Evolutionary conservation across 2,329 filamentous ascomycete genomes (phyloP).

Genomic region (Colletotrichum orchidophilum): DNA sequence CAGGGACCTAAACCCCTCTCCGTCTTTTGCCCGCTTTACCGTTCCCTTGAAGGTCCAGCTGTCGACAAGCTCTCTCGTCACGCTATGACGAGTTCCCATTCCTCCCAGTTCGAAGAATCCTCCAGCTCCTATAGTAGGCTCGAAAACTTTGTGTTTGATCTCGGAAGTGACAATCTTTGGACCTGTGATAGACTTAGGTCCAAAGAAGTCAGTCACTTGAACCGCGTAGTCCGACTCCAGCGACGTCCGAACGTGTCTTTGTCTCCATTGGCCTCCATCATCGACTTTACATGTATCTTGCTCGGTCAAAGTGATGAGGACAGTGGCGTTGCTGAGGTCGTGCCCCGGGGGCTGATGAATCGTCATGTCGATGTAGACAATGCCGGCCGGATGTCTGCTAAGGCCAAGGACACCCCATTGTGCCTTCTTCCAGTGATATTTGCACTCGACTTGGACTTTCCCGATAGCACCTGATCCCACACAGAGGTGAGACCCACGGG

Average conservation of each 20-base stretch:
- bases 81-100: background rate
- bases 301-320: background rate
- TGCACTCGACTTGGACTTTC: background rate
- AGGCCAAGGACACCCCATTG: background rate
- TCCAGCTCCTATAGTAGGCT: background rate
- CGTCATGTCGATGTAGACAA: background rate
- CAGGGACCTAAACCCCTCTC: background rate
- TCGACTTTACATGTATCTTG: background rate
- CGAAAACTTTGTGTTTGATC: background rate
- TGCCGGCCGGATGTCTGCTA: background rate
- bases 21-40: accelerated
- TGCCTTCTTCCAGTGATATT: background rate
- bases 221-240: background rate
- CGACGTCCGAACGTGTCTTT: background rate
- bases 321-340: accelerated
- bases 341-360: background rate
- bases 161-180: accelerated
- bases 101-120: background rate
- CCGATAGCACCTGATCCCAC: background rate
- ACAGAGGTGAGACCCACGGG: background rate
- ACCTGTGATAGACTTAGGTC: background rate
- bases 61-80: background rate
- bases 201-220: background rate
- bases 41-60: background rate
- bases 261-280: background rate